Conservation (phyloP, 129 eudicot genomes). For the Heracleum sosnowskyi region DNA sequence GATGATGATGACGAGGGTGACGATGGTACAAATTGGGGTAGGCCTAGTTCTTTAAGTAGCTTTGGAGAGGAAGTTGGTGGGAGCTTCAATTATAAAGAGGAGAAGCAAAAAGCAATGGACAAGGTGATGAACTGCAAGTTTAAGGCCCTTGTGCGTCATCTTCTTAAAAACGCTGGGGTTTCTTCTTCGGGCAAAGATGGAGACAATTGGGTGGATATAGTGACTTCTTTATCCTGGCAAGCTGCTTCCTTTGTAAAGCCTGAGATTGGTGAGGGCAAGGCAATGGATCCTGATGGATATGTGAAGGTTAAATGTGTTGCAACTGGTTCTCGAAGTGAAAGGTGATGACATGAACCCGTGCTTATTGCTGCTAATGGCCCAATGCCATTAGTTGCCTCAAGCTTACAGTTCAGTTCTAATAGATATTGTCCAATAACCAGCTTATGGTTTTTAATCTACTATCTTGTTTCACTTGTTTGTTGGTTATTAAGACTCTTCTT, state of each 20-base stretch:
- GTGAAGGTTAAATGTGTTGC: conserved; percentile 85
- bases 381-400: background rate
- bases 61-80: conserved; percentile 47
- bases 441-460: background rate
- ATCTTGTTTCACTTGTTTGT: conserved; percentile 1
- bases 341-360: conserved; percentile 27
- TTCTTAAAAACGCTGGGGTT: conserved; percentile 55
- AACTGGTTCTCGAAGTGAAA: conserved; percentile 56
- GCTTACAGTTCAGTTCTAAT: background rate
- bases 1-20: conserved; percentile 67
- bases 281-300: conserved; percentile 86
- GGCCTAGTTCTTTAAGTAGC: conserved; percentile 58
- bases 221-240: conserved; percentile 79
- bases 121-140: conserved; percentile 72
- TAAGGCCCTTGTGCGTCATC: conserved; percentile 57
- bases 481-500: background rate
- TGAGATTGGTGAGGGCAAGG: conserved; percentile 53
- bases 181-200: conserved; percentile 26
- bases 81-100: conserved; percentile 50
- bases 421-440: background rate
- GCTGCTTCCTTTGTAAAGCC: conserved; percentile 88
- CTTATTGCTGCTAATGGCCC: background rate
- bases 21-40: conserved; percentile 57
- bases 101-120: conserved; percentile 48
- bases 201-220: conserved; percentile 70